Evolutionary conservation across 768 basidiomycete genomes (phyloP).

Genomic region (Podaxis carcinomalis): DNA sequence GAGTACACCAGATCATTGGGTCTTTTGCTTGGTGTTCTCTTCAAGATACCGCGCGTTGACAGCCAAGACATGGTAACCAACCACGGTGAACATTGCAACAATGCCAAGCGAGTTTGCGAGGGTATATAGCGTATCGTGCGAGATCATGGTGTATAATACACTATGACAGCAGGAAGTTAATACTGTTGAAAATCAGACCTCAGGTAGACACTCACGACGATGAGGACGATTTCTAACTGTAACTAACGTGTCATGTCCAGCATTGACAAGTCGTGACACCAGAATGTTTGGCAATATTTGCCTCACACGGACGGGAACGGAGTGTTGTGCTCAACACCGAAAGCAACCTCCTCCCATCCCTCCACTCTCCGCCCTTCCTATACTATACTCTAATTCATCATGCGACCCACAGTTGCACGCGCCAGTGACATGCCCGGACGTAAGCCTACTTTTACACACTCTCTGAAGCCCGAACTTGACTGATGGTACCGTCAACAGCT

Average conservation of each 20-base stretch:
- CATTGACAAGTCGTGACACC: constrained; percentile 3
- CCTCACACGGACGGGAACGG: constrained; percentile 31
- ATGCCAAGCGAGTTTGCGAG: constrained; percentile 82
- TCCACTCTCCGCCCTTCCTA: constrained; percentile 7
- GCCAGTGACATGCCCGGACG: constrained; percentile 81
- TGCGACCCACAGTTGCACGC: constrained; percentile 61
- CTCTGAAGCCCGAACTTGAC: not conserved
- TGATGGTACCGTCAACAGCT: constrained; percentile 35
- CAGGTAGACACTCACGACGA: not conserved
- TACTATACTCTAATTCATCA: constrained; percentile 28
- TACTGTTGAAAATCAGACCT: not conserved
- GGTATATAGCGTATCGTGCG: constrained; percentile 72
- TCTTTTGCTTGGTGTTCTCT: constrained; percentile 18
- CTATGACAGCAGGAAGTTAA: not conserved
- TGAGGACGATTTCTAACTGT: constrained; percentile 6
- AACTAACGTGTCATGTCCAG: constrained; percentile 1
- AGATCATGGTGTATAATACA: constrained; percentile 55
- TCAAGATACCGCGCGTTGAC: constrained; percentile 61
- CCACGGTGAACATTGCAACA: constrained; percentile 82
- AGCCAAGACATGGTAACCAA: constrained; percentile 87
- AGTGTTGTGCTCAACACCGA: constrained; percentile 15
- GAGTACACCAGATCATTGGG: not conserved
- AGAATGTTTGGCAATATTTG: constrained; percentile 27
- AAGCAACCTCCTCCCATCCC: constrained; percentile 15
- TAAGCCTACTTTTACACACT: constrained; percentile 32